Evolutionary conservation across 768 basidiomycete genomes (phyloP), one percentile per base, ranked within the genome.

Genomic region (Antrodiella citrinella): DNA sequence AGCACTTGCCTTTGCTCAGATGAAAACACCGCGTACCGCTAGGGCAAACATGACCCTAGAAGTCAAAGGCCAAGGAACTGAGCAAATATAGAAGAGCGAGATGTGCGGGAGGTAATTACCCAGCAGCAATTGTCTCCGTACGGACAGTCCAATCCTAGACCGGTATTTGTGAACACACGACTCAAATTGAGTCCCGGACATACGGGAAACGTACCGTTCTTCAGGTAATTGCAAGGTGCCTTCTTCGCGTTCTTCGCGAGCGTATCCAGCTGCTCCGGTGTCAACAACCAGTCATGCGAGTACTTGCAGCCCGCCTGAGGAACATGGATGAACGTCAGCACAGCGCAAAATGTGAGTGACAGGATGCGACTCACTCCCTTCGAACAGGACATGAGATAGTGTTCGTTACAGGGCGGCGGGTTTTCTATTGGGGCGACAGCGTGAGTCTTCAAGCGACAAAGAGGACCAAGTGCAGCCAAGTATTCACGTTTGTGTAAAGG

Each of bases 341-440:
- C 4, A n/a, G 15, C 15, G 15, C 7, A 15, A 35, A 35, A 12
- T 19, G 5, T 24, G 24, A 18, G 26, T 51, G 23, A 38, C 38
- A 22, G 22, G 20, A 23, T 40, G 24, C 13, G 2, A 50, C 68
- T 58, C 35, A 69, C 69, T 23, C 84, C 85, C 72, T 88, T 88
- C 49, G 84, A 84, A 68, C 88, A 90, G 39, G 74, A 74, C 82
- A 89, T 86, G 58, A 90, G 67, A 65, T 91, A 91, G 61, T 81
- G 77, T 66, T 90, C 86, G 58, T 90, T 91, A 71, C 88, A 90
- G 10, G 88, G 88, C 12, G 88, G 87, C 26, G 88, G 88, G 52
- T 75, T 78, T 67, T 90, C 88, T 90, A 64, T 44, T 48, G 42
- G 52, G 23, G 25, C 4, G 20, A 48, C 24, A 46, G 45, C 21